Evolutionary conservation across 2,329 filamentous ascomycete genomes (phyloP), one percentile per base, ranked within the genome.

Genomic region (Emmonsiellopsis sp.): DNA sequence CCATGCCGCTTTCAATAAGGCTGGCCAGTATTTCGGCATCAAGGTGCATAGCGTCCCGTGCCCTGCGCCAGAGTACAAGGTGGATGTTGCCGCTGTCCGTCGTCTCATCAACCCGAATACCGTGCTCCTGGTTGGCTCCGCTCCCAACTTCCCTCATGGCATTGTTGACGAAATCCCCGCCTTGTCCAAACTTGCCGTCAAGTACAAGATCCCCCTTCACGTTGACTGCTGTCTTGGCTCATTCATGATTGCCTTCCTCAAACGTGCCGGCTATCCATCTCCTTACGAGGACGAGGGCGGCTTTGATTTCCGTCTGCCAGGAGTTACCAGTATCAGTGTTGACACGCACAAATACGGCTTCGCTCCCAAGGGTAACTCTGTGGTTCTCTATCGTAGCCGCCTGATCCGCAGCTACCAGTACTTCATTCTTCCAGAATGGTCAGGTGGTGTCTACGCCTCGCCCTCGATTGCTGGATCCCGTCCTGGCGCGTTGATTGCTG

Each of bases 261-360:
- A 90, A 59, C 88, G 87, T 66, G 90, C 93, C n/a, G 93, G 93
- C 44, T 97, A 95, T 70, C 69, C 72, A 7, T 74, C 71, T 11
- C 73, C 73, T 1, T 76, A 73, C 52, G 73, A 73, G 51, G 89
- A 94, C 58, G 81, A 87, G 20, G 83, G 86, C 61, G 84, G 83
- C 5, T 97, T 97, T 67, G 93, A 98, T 70, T 98, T 98, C 81
- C 84, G 87, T 53, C 83, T 94, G 55, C 89, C 88, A 61, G 93
- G 93, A 62, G 93, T 98, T 38, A 96, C 92, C 3, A 92, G 86
- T 70, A 97, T 98, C 70, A 90, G 85, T 61, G 94, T 91, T 70
- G 93, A 98, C 69, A 98, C 93, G 2, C 93, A 98, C 80, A 98
- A 98, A 71, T 98, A 98, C 69, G 93, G 93, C 38, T 98, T 98